A percentile compares a stretch with the other conserved stretches of the same genome.
phyloP scores from a whole-genome alignment of 306 rosid species.

The Begonia fuchsioides region DNA sequence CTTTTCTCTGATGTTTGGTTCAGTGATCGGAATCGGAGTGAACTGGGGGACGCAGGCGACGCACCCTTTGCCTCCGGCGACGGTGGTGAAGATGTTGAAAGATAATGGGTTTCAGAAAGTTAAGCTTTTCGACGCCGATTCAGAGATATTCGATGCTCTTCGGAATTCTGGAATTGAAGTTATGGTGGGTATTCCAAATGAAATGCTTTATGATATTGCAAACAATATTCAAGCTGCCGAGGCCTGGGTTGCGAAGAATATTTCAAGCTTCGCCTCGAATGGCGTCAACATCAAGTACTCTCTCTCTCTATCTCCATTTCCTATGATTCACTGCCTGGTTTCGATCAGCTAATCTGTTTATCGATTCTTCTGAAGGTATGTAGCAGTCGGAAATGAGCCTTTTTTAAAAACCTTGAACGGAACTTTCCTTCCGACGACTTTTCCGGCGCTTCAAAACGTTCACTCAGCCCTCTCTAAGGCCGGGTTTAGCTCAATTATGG shows the following conservation, averaged over 20 bases:
- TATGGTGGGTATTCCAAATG: constrained; percentile 93
- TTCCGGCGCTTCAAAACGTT: constrained; percentile 76
- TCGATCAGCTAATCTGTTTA: no score
- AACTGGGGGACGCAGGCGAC: constrained; percentile 84
- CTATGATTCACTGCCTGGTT: no score
- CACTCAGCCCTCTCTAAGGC: constrained; percentile 77
- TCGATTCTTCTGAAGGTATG: constrained; percentile 34
- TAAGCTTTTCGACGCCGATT: constrained; percentile 86
- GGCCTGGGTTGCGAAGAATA: constrained; percentile 79
- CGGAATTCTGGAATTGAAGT: constrained; percentile 74
- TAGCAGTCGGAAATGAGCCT: constrained; percentile 97
- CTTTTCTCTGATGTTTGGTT: constrained; percentile 15
- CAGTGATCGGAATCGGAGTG: constrained; percentile 66
- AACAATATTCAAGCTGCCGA: constrained; percentile 52
- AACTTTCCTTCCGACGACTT: constrained; percentile 42
- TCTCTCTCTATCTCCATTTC: background rate
- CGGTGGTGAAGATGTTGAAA: constrained; percentile 60
- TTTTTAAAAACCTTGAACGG: constrained; percentile 66
- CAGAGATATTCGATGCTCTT: constrained; percentile 35
- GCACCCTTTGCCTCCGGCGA: constrained; percentile 56
- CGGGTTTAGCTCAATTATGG: constrained; percentile 60
- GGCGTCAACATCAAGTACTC: constrained; percentile 1
- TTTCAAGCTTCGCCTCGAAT: constrained; percentile 30
- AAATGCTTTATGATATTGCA: constrained; percentile 57
- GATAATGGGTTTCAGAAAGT: constrained; percentile 78